Evolutionary conservation across 352 stramenopile species (phyloP).

Genomic region (Phytophthora melonis): DNA sequence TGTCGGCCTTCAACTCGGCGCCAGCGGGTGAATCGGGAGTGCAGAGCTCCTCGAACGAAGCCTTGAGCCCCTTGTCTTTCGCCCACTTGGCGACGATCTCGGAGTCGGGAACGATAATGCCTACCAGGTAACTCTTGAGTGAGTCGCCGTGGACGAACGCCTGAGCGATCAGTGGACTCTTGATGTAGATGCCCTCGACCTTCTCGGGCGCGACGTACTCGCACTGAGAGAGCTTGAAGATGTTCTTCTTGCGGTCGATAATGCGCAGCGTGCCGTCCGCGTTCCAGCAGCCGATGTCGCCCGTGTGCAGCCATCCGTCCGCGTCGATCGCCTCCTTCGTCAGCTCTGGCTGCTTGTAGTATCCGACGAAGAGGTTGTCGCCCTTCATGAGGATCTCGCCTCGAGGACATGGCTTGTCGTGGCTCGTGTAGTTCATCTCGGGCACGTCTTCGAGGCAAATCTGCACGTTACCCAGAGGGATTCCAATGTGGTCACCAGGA

Average conservation of each 20-base stretch:
- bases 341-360: conserved; percentile 95
- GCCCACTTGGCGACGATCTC: conserved; percentile 88
- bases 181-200: conserved; percentile 95
- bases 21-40: not conserved
- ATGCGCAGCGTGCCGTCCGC: conserved; percentile 90
- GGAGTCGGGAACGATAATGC: conserved; percentile 94
- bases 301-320: conserved; percentile 96
- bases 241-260: conserved; percentile 93
- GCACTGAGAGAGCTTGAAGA: conserved; percentile 94
- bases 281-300: conserved; percentile 96
- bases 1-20: conserved; percentile 50
- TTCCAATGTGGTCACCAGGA: conserved; percentile 91
- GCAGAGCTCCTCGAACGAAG: conserved; percentile 32
- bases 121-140: conserved; percentile 93
- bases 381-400: conserved; percentile 90
- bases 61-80: conserved; percentile 45
- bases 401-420: conserved; percentile 62
- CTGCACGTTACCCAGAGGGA: conserved; percentile 82
- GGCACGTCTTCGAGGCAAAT: conserved; percentile 94
- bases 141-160: conserved; percentile 96
- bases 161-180: conserved; percentile 91
- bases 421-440: conserved; percentile 95
- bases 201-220: conserved; percentile 98
- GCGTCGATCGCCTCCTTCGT: conserved; percentile 91
- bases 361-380: conserved; percentile 88